Conservation (phyloP, 768 basidiomycete species). For the Boletus tomentosulus region DNA sequence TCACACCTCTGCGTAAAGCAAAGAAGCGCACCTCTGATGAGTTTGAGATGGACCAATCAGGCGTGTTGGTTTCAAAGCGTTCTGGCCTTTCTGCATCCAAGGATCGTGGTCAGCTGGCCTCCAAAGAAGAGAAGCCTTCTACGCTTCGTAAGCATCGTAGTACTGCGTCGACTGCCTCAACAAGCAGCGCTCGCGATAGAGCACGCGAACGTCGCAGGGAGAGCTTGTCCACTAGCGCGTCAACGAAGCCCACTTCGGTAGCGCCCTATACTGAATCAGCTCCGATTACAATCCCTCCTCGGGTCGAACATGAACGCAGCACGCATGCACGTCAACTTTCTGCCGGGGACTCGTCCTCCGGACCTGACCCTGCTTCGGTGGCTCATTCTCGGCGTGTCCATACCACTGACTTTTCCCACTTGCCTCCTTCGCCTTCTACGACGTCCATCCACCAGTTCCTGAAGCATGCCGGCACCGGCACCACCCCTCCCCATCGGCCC, state of each 20-base stretch:
- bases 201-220: slow-evolving; percentile 54
- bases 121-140: slow-evolving; percentile 49
- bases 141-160: slow-evolving; percentile 66
- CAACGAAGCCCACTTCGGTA: slow-evolving; percentile 29
- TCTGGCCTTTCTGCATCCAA: slow-evolving; percentile 28
- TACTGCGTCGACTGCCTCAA: slow-evolving; percentile 51
- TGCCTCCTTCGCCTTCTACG: slow-evolving; percentile 90
- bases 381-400: slow-evolving; percentile 55
- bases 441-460: slow-evolving; percentile 84
- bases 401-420: slow-evolving; percentile 78
- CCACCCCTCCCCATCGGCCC: slow-evolving; percentile 33
- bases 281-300: slow-evolving; percentile 21
- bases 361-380: slow-evolving; percentile 42
- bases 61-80: slow-evolving; percentile 53
- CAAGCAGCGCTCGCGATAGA: slow-evolving; percentile 37
- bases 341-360: slow-evolving; percentile 63
- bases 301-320: slow-evolving; percentile 29
- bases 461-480: slow-evolving; percentile 45
- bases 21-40: slow-evolving; percentile 80
- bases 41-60: slow-evolving; percentile 74
- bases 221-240: slow-evolving; percentile 38
- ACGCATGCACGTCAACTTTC: slow-evolving; percentile 66
- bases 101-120: slow-evolving; percentile 20
- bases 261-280: slow-evolving; percentile 15
- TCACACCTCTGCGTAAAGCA: slow-evolving; percentile 46